Evolutionary conservation across 805 yeast genomes (phyloP), one percentile per base, ranked within the genome.

Genomic region (Suhomyces sp.): DNA sequence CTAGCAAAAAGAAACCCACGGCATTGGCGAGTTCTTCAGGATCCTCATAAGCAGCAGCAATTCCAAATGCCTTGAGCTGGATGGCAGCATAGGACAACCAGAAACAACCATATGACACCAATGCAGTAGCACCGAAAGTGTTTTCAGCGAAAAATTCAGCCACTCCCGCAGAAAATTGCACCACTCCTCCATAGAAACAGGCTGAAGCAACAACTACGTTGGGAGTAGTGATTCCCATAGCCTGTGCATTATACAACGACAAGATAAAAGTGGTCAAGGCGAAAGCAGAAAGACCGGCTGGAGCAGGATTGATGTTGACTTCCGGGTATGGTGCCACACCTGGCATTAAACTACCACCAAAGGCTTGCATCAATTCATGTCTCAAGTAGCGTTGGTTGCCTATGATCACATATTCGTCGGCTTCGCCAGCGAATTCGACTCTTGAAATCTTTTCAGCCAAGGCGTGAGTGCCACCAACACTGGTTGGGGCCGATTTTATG

Each of bases 261-360:
- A 86, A 74, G 22, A 84, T 85, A 65, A 86, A 81, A 43, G 86
- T 81, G 19, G 87, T 81, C 57, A 83, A 68, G n/a, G 89, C 87
- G 67, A 86, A 86, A 29, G 87, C 88, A 27, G 84, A 79, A 51
- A 86, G 71, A n/a, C 91, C 93, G 54, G 86, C 69, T 15, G 92
- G 91, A 43, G 87, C 87, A 21, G 93, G 91, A 59, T 86, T 86
- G 71, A 71, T 64, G 54, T 68, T 56, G 55, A 70, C 64, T 51
- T 71, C 69, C 20, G 63, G 64, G 3, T 57, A 51, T 39, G 67
- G 66, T 9, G 60, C 52, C 50, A 55, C 54, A 27, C 65, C 65
- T 13, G 63, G 62, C 56, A 60, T 63, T 46, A 61, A 55, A 2
- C 60, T 55, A 60, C 67, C 67, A 39, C 66, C 66, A 45, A 63